These are phyloP conservation scores for Fusarium drepaniforme DNA, from an alignment of 2,329 filamentous ascomycete genomes.

Conservation along the genomic window DNA sequence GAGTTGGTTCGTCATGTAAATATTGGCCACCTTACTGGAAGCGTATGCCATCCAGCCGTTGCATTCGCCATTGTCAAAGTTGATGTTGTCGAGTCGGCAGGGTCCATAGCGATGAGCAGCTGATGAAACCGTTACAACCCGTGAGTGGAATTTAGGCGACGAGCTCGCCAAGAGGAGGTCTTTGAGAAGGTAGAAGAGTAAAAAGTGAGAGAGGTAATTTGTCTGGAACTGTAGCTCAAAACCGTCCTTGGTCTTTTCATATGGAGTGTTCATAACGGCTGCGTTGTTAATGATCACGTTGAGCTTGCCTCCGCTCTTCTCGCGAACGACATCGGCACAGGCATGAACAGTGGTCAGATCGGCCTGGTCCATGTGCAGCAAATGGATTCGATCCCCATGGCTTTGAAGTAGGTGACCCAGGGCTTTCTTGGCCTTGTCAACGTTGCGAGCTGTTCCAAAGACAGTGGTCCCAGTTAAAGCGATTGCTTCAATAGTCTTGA, in stretches of 20 bases:
- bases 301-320: not conserved
- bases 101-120: not conserved
- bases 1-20: not conserved
- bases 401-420: not conserved
- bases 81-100: not conserved
- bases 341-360: not conserved
- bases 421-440: not conserved
- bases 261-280: not conserved
- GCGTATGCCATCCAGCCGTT: not conserved
- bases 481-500: not conserved
- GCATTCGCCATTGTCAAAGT: not conserved
- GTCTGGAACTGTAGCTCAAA: not conserved
- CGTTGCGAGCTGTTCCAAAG: not conserved
- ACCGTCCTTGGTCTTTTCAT: not conserved
- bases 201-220: not conserved
- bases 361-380: not conserved
- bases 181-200: not conserved
- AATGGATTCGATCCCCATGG: not conserved
- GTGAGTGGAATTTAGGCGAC: not conserved
- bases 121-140: not conserved
- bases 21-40: not conserved
- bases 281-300: not conserved
- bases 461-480: not conserved
- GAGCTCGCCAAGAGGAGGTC: not conserved
- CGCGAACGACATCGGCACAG: not conserved